Evolutionary conservation across 2,329 filamentous ascomycete species (phyloP).

Genomic region (Cercospora sp.): DNA sequence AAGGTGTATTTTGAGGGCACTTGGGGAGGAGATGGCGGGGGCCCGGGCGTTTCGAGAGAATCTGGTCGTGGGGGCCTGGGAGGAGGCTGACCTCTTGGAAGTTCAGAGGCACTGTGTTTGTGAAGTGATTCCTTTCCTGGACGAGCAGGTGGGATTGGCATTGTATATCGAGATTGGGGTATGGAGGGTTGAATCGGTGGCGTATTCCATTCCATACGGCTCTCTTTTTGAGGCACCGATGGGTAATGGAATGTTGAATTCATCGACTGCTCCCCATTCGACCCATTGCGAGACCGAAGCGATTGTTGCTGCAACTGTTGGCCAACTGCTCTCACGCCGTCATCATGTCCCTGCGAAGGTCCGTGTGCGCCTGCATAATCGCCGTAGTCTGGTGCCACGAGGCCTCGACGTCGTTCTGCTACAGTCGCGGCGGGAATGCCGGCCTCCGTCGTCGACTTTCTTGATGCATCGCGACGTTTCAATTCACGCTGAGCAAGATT

Average conservation of each 20-base stretch:
- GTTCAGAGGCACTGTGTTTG: conserved; percentile 19
- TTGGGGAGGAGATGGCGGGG: conserved; percentile 38
- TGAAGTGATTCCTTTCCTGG: conserved; percentile 36
- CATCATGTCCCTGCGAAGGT: conserved; percentile 10
- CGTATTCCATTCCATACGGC: conserved; percentile 38
- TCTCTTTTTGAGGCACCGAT: conserved; percentile 45
- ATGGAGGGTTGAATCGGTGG: conserved; percentile 31
- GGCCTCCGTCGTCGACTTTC: conserved; percentile 52
- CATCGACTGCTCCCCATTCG: conserved; percentile 5
- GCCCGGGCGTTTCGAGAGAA: conserved; percentile 23
- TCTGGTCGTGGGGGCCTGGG: conserved; percentile 38
- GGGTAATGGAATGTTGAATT: conserved; percentile 46
- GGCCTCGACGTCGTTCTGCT: conserved; percentile 32
- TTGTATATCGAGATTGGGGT: conserved; percentile 27
- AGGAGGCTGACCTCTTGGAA: conserved; percentile 10
- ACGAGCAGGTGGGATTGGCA: conserved; percentile 25
- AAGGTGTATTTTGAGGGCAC: conserved; percentile 69
- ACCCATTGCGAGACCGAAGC: conserved; percentile 11
- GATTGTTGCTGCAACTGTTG: conserved; percentile 27
- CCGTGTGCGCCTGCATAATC: conserved; percentile 12
- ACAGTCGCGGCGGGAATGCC: conserved; percentile 52
- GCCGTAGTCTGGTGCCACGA: conserved; percentile 30
- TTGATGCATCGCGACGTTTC: conserved; percentile 62
- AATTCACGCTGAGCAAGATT: conserved; percentile 74
- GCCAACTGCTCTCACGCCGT: conserved; percentile 32